These are phyloP conservation scores for Gaultheria prostrata DNA, from an alignment of 148 eudicot species.

Conservation along the genomic window DNA sequence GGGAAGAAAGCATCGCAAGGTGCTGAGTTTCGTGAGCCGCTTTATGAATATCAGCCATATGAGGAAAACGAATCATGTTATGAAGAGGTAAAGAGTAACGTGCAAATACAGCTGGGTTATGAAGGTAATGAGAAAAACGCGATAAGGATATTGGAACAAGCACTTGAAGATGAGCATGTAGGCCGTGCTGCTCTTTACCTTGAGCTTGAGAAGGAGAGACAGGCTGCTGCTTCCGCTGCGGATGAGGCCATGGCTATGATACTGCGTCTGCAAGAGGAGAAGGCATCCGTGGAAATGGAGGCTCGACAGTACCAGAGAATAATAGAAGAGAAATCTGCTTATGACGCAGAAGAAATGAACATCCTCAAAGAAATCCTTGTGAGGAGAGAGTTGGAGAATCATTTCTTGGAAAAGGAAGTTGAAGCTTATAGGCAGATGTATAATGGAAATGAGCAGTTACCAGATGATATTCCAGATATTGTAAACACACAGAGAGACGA, in stretches of 20 bases:
- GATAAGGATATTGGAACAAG: constrained; percentile 53
- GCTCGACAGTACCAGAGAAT: constrained; percentile 93
- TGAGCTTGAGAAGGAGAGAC: constrained; percentile 92
- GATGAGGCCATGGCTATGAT: constrained; percentile 99
- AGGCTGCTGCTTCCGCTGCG: constrained; percentile 89
- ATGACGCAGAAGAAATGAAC: constrained; percentile 92
- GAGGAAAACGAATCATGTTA: constrained; percentile 22
- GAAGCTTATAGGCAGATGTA: constrained; percentile 61
- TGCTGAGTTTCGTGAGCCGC: constrained; percentile 24
- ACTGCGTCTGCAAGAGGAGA: constrained; percentile 81
- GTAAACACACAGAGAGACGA: constrained; percentile 25
- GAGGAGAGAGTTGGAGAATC: constrained; percentile 77
- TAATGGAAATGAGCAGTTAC: constrained; percentile 39
- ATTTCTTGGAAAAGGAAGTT: constrained; percentile 76
- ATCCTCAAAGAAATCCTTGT: constrained; percentile 81
- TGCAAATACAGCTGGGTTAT: constrained; percentile 19
- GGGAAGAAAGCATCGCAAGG: constrained; percentile 31
- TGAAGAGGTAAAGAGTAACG: constrained; percentile 27
- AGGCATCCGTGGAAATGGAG: constrained; percentile 88
- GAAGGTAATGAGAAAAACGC: constrained; percentile 38
- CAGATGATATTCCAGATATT: constrained; percentile 19
- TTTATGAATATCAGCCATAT: constrained; percentile 28
- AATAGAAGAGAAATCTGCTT: constrained; percentile 81
- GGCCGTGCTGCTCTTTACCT: constrained; percentile 63
- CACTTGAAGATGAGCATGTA: constrained; percentile 63